A percentile compares a stretch with the other conserved stretches of the same genome.
These are phyloP conservation scores for Fusarium sp. DNA, from an alignment of 2,329 filamentous ascomycete species.

Conservation along the genomic window DNA sequence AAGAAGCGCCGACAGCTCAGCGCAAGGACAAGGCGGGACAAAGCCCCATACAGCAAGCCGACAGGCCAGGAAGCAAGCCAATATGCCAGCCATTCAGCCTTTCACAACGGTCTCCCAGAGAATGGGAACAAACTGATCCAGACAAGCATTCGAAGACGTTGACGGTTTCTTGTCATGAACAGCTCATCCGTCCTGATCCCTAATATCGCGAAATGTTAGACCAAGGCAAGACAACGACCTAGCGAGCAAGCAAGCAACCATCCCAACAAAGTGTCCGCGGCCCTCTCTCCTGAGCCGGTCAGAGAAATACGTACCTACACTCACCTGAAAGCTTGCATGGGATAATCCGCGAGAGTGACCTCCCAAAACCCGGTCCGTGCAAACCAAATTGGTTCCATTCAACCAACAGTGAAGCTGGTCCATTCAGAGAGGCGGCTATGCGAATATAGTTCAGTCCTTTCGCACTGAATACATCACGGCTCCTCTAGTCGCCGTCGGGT, in stretches of 20 bases:
- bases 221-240: not conserved
- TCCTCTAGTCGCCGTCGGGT: not conserved
- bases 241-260: not conserved
- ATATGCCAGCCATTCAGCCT: constrained; percentile 20
- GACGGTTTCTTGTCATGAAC: not conserved
- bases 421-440: not conserved
- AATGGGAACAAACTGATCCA: constrained; percentile 1
- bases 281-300: not conserved
- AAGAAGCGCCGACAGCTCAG: not conserved
- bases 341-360: not conserved
- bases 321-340: constrained; percentile 17
- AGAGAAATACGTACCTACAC: constrained; percentile 3
- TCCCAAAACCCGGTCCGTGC: not conserved
- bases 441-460: constrained; percentile 2
- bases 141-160: not conserved
- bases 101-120: constrained; percentile 18
- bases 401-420: not conserved
- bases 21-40: constrained; percentile 6
- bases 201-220: not conserved
- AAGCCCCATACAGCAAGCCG: constrained; percentile 13
- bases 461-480: not conserved
- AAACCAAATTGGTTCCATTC: not conserved
- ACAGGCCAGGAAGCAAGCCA: constrained; percentile 9
- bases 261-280: not conserved
- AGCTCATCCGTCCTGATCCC: not conserved